A percentile compares a stretch with the other conserved stretches of the same genome.
Conservation (phyloP, 257 asterid species). For the Leptodermis oblonga region DNA sequence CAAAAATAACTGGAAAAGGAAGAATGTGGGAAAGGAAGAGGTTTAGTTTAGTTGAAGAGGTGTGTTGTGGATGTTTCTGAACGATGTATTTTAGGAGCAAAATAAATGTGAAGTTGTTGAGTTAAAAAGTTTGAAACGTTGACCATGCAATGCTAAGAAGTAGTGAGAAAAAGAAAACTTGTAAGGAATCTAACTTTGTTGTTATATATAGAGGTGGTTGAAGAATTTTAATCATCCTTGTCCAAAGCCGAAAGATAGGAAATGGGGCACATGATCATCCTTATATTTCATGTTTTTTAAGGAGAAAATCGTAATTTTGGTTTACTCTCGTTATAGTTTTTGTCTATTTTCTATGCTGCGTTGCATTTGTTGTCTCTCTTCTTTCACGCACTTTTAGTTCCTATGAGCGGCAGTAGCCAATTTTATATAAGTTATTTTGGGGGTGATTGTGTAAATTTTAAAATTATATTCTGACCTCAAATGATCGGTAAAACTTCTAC, state of each 20-base stretch:
- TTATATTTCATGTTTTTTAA: constrained; percentile 18
- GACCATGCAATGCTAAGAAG: not conserved
- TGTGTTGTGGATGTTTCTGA: not conserved
- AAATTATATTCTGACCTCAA: too few species aligned
- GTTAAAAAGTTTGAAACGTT: constrained; percentile 6
- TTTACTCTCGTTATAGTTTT: too few species aligned
- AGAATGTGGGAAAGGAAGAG: too few species aligned
- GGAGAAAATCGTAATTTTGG: too few species aligned
- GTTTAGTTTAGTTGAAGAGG: not conserved
- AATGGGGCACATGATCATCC: constrained; percentile 45
- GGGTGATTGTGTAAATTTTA: too few species aligned
- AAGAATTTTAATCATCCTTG: constrained; percentile 18
- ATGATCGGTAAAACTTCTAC: too few species aligned
- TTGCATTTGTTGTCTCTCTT: too few species aligned
- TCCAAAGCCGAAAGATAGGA: constrained; percentile 45
- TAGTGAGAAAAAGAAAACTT: not conserved
- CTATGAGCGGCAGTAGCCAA: too few species aligned
- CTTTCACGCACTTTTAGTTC: too few species aligned
- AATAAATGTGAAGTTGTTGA: constrained; percentile 2
- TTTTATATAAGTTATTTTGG: too few species aligned
- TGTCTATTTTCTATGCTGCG: too few species aligned
- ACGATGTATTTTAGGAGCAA: constrained; percentile 12
- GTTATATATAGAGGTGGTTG: constrained; percentile 16
- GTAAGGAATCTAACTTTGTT: not conserved
- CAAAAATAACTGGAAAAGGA: too few species aligned